phyloP scores from a whole-genome alignment of 495 filamentous ascomycete genomes.

The Lophium mytilinum region DNA sequence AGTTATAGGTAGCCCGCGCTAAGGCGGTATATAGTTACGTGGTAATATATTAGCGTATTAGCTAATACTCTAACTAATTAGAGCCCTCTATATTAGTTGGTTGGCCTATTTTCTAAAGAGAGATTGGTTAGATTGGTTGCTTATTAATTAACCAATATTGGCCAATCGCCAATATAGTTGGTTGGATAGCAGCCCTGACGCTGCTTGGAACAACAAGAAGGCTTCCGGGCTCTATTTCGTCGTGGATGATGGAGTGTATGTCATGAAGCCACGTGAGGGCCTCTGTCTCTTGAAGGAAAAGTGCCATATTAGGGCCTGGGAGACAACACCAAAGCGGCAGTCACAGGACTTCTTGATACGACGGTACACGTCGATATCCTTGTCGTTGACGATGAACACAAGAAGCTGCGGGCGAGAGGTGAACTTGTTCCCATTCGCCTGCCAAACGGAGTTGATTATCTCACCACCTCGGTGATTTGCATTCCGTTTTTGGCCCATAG shows the following conservation, averaged over 20 bases:
- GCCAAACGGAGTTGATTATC: conserved; percentile 47
- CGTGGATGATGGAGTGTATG: too few relatives aligned
- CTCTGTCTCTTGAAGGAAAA: too few relatives aligned
- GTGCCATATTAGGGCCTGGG: conserved; percentile 71
- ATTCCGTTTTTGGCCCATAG: too few relatives aligned
- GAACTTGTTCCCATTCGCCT: conserved; percentile 39
- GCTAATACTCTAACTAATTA: background rate
- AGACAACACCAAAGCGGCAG: conserved; percentile 66
- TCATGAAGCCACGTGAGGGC: too few relatives aligned
- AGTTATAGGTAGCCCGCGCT: background rate
- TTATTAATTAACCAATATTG: background rate
- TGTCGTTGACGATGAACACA: conserved; percentile 62
- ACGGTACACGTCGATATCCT: conserved; percentile 58
- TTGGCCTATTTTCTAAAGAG: background rate
- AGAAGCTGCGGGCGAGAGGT: conserved; percentile 38
- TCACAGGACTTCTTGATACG: conserved; percentile 78
- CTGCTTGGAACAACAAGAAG: too few relatives aligned
- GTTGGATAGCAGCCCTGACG: background rate
- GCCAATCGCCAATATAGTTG: background rate
- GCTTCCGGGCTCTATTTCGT: too few relatives aligned
- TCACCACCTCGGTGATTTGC: conserved; percentile 45
- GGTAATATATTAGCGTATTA: background rate
- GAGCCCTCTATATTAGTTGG: background rate
- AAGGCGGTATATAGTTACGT: background rate
- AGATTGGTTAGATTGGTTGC: background rate